A percentile compares a stretch with the other conserved stretches of the same genome.
phyloP scores from a whole-genome alignment of 192 early-diverging fungal genomes.

The Entomortierella lignicola region DNA sequence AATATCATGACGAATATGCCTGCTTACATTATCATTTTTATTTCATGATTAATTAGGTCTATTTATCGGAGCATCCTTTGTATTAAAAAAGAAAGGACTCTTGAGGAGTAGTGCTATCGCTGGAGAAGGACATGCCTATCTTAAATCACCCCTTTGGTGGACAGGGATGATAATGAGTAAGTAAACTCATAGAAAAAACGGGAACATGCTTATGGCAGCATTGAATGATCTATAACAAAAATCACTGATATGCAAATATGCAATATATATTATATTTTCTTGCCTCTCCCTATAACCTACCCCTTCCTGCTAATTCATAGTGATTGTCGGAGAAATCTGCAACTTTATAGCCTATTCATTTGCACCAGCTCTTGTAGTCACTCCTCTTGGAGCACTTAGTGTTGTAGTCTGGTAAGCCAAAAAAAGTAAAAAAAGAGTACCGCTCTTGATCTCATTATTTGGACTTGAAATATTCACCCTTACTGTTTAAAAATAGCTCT shows the following conservation, averaged over 20 bases:
- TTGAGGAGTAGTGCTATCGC: constrained; percentile 65
- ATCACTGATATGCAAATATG: too few species aligned
- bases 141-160: constrained; percentile 67
- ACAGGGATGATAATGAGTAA: constrained; percentile 68
- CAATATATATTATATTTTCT: too few species aligned
- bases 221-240: too few species aligned
- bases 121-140: constrained; percentile 66
- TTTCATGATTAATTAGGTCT: constrained; percentile 58
- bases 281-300: too few species aligned
- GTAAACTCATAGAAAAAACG: constrained; percentile 4
- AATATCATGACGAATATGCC: too few species aligned
- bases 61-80: constrained; percentile 93
- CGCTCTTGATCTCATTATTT: not conserved
- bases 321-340: constrained; percentile 93
- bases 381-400: constrained; percentile 91
- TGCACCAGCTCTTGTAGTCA: constrained; percentile 97
- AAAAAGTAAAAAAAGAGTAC: not conserved
- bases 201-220: not conserved
- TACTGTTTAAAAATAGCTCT: constrained; percentile 51
- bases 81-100: constrained; percentile 96
- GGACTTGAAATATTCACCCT: not conserved
- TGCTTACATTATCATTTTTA: not conserved
- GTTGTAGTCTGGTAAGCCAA: constrained; percentile 79
- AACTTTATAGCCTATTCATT: constrained; percentile 98
- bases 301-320: constrained; percentile 53